Evolutionary conservation across 495 filamentous ascomycete species (phyloP), one percentile per base, ranked within the genome.

Genomic region (Lepraria neglecta): DNA sequence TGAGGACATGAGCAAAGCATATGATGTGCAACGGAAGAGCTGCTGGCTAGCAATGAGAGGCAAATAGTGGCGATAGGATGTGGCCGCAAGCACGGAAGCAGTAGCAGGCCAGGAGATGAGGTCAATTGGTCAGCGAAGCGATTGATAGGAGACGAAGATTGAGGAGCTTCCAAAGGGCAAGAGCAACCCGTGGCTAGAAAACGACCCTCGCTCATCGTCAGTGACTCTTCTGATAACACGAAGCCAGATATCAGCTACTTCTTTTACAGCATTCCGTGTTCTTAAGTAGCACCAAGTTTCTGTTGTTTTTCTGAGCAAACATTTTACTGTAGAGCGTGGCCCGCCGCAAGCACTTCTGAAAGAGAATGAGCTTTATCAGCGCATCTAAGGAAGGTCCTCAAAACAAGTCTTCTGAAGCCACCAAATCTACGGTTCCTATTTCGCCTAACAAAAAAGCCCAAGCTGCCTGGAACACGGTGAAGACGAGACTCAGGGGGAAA

Each of bases 401-500:
- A 44, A 50, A n/a, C 0, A 27, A 5, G 5, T 51, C 21, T 17
- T 1, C 54, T 27, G 33, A 47, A 28, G 15, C 28, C n/a, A 30
- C 52, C 3, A 28, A n/a, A 5, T 3, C 17, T 43, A 38, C 24
- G 21, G 19, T 9, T 3, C 12, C 43, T 19, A 42, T 9, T 21
- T 53, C 38, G 3, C 48, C 44, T 6, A 40, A 19, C 21, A 19
- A 38, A 3, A 65, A 58, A 35, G 19, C 53, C 21, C 59, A 54
- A 30, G 47, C 24, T 21, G 52, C 54, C 28, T 66, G 60, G 64
- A 47, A 56, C 11, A 40, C 60, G 5, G 46, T 66, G 0, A 63
- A 59, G 55, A 45, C 31, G 15, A 63, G 30, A 1, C 43, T 66
- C 35, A 58, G 35, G 44, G 61, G 27, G 27, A 56, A 52, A 30